A percentile compares a stretch with the other conserved stretches of the same genome.
Evolutionary conservation across 495 filamentous ascomycete genomes (phyloP).

Genomic region (Hypoxylon lienhwacheense): DNA sequence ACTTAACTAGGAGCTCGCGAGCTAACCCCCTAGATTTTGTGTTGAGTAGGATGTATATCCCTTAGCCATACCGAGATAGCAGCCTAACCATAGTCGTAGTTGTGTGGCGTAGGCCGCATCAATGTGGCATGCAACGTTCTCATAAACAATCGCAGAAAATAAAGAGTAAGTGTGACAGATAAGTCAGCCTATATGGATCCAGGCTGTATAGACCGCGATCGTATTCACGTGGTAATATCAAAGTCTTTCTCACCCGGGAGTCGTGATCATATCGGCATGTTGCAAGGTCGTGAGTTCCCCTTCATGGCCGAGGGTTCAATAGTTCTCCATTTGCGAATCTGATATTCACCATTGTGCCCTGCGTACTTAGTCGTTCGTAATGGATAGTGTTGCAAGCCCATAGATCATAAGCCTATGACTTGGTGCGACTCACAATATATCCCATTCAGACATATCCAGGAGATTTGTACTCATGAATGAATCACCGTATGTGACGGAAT

Average conservation of each 20-base stretch:
- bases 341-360: constrained; percentile 3
- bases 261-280: background rate
- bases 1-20: background rate
- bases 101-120: constrained; percentile 3
- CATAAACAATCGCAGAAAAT: constrained; percentile 9
- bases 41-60: background rate
- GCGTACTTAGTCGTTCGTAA: constrained; percentile 4
- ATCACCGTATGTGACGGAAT: background rate
- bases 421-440: constrained; percentile 14
- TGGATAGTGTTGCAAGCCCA: constrained; percentile 17
- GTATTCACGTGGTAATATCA: background rate
- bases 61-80: constrained; percentile 4
- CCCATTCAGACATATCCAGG: constrained; percentile 27
- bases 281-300: background rate
- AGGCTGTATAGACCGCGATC: background rate
- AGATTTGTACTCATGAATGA: constrained; percentile 3
- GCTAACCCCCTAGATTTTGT: constrained; percentile 1
- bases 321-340: background rate
- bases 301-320: background rate
- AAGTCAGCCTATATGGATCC: too few species aligned
- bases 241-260: background rate
- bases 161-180: background rate
- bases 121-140: constrained; percentile 5
- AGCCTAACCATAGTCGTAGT: background rate
- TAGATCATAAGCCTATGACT: constrained; percentile 13